These are phyloP conservation scores for Chondrostereum purpureum DNA, from an alignment of 1,284 basidiomycete genomes.

Conservation along the genomic window DNA sequence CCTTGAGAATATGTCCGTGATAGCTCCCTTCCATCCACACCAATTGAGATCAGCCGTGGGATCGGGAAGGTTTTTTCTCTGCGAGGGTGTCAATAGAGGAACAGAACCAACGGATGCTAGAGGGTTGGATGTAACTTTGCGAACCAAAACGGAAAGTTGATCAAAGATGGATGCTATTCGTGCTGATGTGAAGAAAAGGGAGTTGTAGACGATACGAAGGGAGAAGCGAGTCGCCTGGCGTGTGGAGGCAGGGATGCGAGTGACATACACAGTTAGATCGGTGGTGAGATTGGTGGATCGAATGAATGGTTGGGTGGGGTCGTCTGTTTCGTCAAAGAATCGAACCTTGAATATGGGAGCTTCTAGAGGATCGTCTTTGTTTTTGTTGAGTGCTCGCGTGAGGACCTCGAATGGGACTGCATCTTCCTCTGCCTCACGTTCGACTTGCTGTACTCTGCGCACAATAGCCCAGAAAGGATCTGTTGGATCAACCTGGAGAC, in stretches of 20 bases:
- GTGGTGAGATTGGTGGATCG: constrained; percentile 79
- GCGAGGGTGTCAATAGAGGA: constrained; percentile 72
- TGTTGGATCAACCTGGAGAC: constrained; percentile 78
- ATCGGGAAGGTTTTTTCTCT: constrained; percentile 73
- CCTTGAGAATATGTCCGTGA: constrained; percentile 86
- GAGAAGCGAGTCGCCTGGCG: constrained; percentile 74
- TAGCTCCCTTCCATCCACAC: constrained; percentile 96
- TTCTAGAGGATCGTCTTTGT: constrained; percentile 50
- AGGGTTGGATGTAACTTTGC: constrained; percentile 64
- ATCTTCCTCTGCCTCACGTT: constrained; percentile 81
- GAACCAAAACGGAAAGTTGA: constrained; percentile 79
- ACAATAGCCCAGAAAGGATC: constrained; percentile 94
- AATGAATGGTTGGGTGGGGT: constrained; percentile 70
- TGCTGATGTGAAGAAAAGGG: constrained; percentile 81
- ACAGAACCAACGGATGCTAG: constrained; percentile 66
- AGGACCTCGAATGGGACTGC: constrained; percentile 80
- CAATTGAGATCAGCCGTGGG: constrained; percentile 90
- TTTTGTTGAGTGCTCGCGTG: constrained; percentile 67
- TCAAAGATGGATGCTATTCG: constrained; percentile 80
- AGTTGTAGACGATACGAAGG: constrained; percentile 90
- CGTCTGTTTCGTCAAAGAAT: constrained; percentile 90
- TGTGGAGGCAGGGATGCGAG: constrained; percentile 59
- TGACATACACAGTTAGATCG: constrained; percentile 84
- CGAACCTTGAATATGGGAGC: constrained; percentile 86
- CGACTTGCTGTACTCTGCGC: constrained; percentile 78